A percentile compares a stretch with the other conserved stretches of the same genome.
These are phyloP conservation scores for Coelastrella sp. DNA, from an alignment of 139 green algal genomes.

Conservation along the genomic window DNA sequence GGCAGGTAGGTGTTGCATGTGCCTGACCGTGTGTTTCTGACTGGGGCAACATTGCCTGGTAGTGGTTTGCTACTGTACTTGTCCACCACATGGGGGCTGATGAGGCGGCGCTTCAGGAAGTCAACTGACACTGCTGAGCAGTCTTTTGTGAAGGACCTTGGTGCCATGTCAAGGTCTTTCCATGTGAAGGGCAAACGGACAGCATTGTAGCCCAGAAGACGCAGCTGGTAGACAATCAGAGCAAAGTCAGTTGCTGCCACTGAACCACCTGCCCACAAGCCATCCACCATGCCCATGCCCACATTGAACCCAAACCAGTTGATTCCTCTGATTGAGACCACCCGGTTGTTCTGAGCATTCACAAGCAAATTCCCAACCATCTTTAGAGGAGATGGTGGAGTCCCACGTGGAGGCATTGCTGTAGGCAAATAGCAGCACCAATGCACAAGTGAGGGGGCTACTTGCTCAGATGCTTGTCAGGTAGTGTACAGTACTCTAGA, in stretches of 20 bases:
- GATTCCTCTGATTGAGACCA: constrained; percentile 38
- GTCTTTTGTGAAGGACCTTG: constrained; percentile 37
- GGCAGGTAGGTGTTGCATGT: constrained; percentile 49
- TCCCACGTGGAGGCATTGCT: constrained; percentile 39
- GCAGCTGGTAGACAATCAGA: constrained; percentile 47
- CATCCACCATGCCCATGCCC: constrained; percentile 50
- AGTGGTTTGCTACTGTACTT: constrained; percentile 36
- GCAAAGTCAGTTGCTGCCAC: constrained; percentile 48
- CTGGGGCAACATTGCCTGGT: constrained; percentile 34
- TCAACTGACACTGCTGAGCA: constrained; percentile 35
- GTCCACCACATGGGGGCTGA: constrained; percentile 41
- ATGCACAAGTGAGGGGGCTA: background rate
- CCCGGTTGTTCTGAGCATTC: constrained; percentile 27
- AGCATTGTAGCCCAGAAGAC: constrained; percentile 51
- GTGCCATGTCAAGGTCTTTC: constrained; percentile 43
- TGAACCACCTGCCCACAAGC: constrained; percentile 39
- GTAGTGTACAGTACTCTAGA: background rate
- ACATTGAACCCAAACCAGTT: constrained; percentile 55
- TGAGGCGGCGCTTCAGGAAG: constrained; percentile 27
- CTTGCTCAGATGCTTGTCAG: background rate
- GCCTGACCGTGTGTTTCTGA: constrained; percentile 1
- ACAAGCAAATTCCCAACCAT: constrained; percentile 27
- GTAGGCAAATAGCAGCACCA: background rate
- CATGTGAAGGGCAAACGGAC: constrained; percentile 48
- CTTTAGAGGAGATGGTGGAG: constrained; percentile 36